Evolutionary conservation across 2,329 filamentous ascomycete species (phyloP), one percentile per base, ranked within the genome.

Genomic region (Fusarium nodosum): DNA sequence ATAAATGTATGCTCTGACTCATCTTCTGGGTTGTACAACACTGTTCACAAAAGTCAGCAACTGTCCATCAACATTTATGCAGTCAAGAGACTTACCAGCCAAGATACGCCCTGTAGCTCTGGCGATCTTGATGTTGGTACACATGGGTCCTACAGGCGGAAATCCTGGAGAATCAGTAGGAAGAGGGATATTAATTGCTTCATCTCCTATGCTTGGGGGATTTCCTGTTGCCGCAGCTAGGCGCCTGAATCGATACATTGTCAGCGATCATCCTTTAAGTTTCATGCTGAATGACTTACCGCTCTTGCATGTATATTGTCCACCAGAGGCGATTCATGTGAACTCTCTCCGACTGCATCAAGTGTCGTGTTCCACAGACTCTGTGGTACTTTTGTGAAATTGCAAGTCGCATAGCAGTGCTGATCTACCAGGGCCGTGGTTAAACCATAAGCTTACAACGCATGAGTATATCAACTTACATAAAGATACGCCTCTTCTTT

Each of bases 291-390:
- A 5, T 33, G 6, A 2, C 56, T 33, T 69, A 74, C 75, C 75
- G 64, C 56, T 77, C 75, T 55, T 77, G 75, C 74, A 76, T 76
- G 12, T 76, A 76, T 4, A 76, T 67, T 5, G 74, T 76, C 74
- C 74, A 76, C 72, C 73, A 76, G 18, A 76, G 62, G 8, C 74
- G 69, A 2, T 75, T 76, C 24, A 74, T 64, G 13, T 76, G 74
- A 3, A 74, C 70, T 45, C 68, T 70, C 30, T 74, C 72, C 8
- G 72, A 74, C 42, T 74, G 72, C 66, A 74, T 74, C 31, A 74
- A 34, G 18, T 74, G 72, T 26, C 70, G 66, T 4, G 72, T 74
- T 36, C 72, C 72, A 11, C 72, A 74, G 18, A 74, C 66, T 41
- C 75, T 72, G 26, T 77, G 74, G 36, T 76, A 77, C 11, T 67